Evolutionary conservation across 441 rosid genomes (phyloP).

Genomic region (Erodium chrysanthum): DNA sequence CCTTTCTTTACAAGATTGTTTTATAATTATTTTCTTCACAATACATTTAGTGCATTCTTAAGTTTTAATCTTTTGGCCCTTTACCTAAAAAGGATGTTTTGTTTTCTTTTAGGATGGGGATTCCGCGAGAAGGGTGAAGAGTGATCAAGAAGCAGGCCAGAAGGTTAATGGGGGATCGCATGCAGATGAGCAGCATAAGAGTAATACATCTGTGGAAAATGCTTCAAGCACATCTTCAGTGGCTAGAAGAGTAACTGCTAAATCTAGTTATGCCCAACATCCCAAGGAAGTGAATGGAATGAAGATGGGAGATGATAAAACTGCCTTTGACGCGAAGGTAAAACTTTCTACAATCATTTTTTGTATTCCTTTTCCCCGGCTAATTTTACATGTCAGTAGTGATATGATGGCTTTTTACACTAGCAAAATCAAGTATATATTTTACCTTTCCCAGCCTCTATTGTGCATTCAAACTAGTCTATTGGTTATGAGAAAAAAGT

Average conservation of each 20-base stretch:
- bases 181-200: conserved; percentile 31
- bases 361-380: neutral
- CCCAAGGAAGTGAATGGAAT: conserved; percentile 90
- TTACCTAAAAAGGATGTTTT: neutral
- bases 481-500: neutral
- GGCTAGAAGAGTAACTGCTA: conserved; percentile 14
- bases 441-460: neutral
- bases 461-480: neutral
- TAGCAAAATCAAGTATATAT: neutral
- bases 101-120: conserved; percentile 51
- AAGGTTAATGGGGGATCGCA: conserved; percentile 23
- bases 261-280: conserved; percentile 16
- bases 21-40: too few relatives aligned
- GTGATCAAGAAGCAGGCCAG: conserved; percentile 47
- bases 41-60: neutral
- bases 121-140: conserved; percentile 58
- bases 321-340: conserved; percentile 14
- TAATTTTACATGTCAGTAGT: neutral
- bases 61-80: neutral
- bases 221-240: conserved; percentile 42
- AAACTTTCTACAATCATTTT: neutral
- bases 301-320: conserved; percentile 84
- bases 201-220: conserved; percentile 40
- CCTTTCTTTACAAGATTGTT: neutral
- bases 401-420: neutral